A percentile compares a stretch with the other conserved stretches of the same genome.
Evolutionary conservation across 129 eudicot genomes (phyloP).

Genomic region (Gnaphalium uliginosum): DNA sequence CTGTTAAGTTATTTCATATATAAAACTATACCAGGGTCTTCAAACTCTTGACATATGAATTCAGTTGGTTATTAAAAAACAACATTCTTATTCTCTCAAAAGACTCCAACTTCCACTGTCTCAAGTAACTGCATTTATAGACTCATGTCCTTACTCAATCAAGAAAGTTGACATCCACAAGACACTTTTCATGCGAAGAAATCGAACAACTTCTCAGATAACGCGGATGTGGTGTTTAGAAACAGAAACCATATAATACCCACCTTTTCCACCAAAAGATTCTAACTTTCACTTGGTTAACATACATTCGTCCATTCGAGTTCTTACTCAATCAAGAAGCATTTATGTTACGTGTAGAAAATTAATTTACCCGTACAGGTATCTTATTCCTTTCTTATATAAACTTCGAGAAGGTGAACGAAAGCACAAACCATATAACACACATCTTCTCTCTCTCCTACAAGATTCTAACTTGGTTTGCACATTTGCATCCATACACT

Average conservation of each 20-base stretch:
- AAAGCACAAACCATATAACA: conserved; percentile 9
- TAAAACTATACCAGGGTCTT: conserved; percentile 29
- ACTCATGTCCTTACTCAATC: conserved; percentile 25
- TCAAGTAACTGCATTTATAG: conserved; percentile 28
- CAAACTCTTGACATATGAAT: conserved; percentile 12
- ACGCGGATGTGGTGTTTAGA: conserved; percentile 21
- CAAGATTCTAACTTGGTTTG: conserved; percentile 22
- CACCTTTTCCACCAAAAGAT: conserved; percentile 35
- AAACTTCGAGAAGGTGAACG: conserved; percentile 20
- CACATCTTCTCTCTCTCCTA: conserved; percentile 22
- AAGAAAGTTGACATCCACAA: conserved; percentile 32
- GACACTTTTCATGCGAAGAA: not conserved
- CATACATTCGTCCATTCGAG: conserved; percentile 18
- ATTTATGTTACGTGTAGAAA: conserved; percentile 16
- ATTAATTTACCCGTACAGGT: not conserved
- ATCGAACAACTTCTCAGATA: conserved; percentile 18
- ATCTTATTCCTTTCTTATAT: conserved; percentile 34
- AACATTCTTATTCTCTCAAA: conserved; percentile 22
- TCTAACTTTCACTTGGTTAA: conserved; percentile 28
- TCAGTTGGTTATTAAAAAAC: conserved; percentile 23
- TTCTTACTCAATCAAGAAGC: conserved; percentile 27
- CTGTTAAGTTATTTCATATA: conserved; percentile 25
- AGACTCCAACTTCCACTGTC: conserved; percentile 33
- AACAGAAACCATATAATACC: conserved; percentile 22
- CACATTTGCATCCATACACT: conserved; percentile 6